phyloP scores from a whole-genome alignment of 2,329 filamentous ascomycete species.

The Sordariomycetes sp. region DNA sequence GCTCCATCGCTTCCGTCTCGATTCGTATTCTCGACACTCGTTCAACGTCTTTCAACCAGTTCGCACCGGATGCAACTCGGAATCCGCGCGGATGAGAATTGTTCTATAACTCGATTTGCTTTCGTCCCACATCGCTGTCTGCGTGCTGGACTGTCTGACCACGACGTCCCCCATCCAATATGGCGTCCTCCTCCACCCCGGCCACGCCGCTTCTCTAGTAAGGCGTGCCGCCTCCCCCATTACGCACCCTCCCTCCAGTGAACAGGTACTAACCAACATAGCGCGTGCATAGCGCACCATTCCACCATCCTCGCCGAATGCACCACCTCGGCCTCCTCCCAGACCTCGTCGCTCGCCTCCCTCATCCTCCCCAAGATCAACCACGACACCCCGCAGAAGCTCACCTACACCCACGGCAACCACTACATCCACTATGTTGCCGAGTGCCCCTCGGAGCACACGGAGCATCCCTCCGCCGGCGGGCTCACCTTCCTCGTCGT shows the following conservation, averaged over 20 bases:
- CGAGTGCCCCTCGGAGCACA: conserved; percentile 62
- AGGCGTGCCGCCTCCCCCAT: conserved; percentile 17
- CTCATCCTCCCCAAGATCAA: conserved; percentile 92
- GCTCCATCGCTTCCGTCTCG: not conserved
- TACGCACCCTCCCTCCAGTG: not conserved
- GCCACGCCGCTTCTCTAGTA: conserved; percentile 66
- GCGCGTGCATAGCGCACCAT: conserved; percentile 88
- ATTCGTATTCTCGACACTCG: not conserved
- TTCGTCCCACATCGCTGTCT: not conserved
- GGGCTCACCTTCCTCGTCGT: conserved; percentile 89
- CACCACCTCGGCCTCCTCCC: conserved; percentile 72
- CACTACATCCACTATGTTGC: conserved; percentile 95
- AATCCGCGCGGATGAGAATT: no score
- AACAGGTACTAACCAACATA: conserved; percentile 22
- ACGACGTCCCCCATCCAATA: conserved; percentile 20
- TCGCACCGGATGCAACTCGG: not conserved
- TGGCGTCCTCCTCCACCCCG: conserved; percentile 62
- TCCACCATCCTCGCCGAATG: conserved; percentile 90
- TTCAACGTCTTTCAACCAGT: not conserved
- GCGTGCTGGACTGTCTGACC: not conserved
- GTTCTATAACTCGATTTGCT: no score
- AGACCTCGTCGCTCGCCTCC: conserved; percentile 79
- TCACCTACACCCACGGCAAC: conserved; percentile 86
- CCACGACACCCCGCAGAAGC: conserved; percentile 70
- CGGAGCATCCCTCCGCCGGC: conserved; percentile 50